Evolutionary conservation across 2,329 filamentous ascomycete species (phyloP).

Genomic region (Exophiala calicioides): DNA sequence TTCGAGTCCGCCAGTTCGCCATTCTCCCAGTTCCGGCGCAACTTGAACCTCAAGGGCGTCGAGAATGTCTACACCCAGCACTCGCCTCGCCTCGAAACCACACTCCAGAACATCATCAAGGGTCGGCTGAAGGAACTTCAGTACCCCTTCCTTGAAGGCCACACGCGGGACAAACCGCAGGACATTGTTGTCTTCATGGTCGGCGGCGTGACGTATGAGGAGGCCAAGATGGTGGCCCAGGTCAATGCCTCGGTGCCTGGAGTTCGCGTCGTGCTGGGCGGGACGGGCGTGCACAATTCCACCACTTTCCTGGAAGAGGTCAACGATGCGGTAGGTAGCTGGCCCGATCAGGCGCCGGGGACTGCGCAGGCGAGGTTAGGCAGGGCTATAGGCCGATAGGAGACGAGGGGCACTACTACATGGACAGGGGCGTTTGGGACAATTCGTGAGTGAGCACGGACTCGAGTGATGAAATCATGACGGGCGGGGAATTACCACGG

Average conservation of each 20-base stretch:
- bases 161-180: slow-evolving; percentile 91
- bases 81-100: slow-evolving; percentile 81
- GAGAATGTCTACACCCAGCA: slow-evolving; percentile 99
- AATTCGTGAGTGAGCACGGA: too few relatives aligned
- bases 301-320: slow-evolving; percentile 87
- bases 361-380: slow-evolving; percentile 64
- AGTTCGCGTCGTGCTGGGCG: slow-evolving; percentile 83
- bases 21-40: slow-evolving; percentile 79
- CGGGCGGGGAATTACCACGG: too few relatives aligned
- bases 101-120: slow-evolving; percentile 89
- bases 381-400: slow-evolving; percentile 39
- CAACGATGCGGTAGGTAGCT: slow-evolving; percentile 80
- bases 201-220: slow-evolving; percentile 92
- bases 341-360: slow-evolving; percentile 70
- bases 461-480: too few relatives aligned
- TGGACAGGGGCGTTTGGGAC: too few relatives aligned
- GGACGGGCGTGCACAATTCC: slow-evolving; percentile 86
- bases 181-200: slow-evolving; percentile 95
- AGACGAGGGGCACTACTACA: background rate
- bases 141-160: slow-evolving; percentile 90
- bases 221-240: slow-evolving; percentile 93
- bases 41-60: slow-evolving; percentile 80
- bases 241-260: slow-evolving; percentile 90
- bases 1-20: slow-evolving; percentile 83
- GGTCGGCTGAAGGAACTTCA: slow-evolving; percentile 81